Evolutionary conservation across 1,284 basidiomycete species (phyloP).

Genomic region (Ceratobasidium sp.): DNA sequence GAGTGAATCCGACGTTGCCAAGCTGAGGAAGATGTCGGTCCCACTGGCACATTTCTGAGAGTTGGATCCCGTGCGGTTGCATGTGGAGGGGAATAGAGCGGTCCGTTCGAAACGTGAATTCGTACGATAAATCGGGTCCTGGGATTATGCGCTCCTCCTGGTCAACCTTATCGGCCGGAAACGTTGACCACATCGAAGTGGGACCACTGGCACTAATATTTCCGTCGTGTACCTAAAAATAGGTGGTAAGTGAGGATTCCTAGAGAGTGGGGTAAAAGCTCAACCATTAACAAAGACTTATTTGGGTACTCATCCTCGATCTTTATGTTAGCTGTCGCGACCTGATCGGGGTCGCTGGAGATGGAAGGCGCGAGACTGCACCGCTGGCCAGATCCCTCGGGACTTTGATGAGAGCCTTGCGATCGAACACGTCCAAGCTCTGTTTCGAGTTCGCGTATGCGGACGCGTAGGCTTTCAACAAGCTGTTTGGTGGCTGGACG

Average conservation of each 20-base stretch:
- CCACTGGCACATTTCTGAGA: constrained; percentile 30
- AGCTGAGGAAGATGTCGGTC: constrained; percentile 12
- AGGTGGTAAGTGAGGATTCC: neutral
- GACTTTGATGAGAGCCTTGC: neutral
- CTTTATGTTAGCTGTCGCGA: neutral
- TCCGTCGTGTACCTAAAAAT: constrained; percentile 22
- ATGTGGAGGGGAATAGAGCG: constrained; percentile 23
- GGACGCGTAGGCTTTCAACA: constrained; percentile 30
- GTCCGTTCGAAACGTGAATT: constrained; percentile 23
- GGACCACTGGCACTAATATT: constrained; percentile 35
- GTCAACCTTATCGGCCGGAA: neutral
- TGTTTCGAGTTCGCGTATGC: constrained; percentile 31
- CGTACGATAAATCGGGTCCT: neutral
- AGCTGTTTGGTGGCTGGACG: constrained; percentile 36
- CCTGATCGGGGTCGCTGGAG: constrained; percentile 6
- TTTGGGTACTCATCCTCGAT: constrained; percentile 4
- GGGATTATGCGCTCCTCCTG: neutral
- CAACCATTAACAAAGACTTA: constrained; percentile 16
- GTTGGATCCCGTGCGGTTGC: constrained; percentile 15
- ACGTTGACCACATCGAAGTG: constrained; percentile 42
- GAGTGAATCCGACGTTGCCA: constrained; percentile 33
- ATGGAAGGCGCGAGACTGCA: neutral
- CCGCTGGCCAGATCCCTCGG: neutral
- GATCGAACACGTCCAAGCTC: constrained; percentile 1
- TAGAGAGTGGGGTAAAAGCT: neutral